Evolutionary conservation across 1,139 yeast species (phyloP), one percentile per base, ranked within the genome.

Genomic region (Candida sp.): DNA sequence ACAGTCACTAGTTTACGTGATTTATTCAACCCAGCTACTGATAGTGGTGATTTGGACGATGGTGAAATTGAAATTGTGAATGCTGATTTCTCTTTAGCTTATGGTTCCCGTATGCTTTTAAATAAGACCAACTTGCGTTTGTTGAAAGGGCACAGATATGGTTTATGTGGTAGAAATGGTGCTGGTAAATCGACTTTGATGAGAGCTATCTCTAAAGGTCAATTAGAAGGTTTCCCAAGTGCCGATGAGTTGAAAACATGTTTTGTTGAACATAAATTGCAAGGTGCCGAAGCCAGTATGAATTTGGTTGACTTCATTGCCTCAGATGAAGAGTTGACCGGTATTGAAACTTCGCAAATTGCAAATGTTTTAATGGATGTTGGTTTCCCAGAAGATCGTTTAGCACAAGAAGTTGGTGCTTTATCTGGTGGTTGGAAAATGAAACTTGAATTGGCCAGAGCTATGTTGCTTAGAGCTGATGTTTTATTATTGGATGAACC

Each of bases 341-440:
- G 68, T 46, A 84, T 83, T 49, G 78, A 81, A 19, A 76, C 73
- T 45, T 82, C 79, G 9, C 95, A 86, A 43, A 89, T 93, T 60
- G 68, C 93, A 22, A 63, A 62, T 2, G 97, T 97, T 25, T 77
- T 93, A 50, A 80, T 70, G 41, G 81, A 81, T 44, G 98, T 93
- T 62, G 99, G 98, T 3, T 93, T 93, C 66, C 84, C 95, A 50
- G 93, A 86, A 42, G 95, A 86, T 61, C 82, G 97, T 73, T 79
- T 95, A 58, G 75, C 78, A 30, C 97, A 91, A 69, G 79, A 88
- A 43, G 97, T 93, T 49, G 97, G 97, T 37, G 87, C 98, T 2
- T 75, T 93, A 51, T 89, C 97, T 46, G 99, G 99, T 68, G 99
- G 99, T 64, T 90, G 97, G 97, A 93, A 93, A 71, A 93, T 93